Conservation (phyloP, 495 filamentous ascomycete species). For the Pyronema omphalodes region DNA sequence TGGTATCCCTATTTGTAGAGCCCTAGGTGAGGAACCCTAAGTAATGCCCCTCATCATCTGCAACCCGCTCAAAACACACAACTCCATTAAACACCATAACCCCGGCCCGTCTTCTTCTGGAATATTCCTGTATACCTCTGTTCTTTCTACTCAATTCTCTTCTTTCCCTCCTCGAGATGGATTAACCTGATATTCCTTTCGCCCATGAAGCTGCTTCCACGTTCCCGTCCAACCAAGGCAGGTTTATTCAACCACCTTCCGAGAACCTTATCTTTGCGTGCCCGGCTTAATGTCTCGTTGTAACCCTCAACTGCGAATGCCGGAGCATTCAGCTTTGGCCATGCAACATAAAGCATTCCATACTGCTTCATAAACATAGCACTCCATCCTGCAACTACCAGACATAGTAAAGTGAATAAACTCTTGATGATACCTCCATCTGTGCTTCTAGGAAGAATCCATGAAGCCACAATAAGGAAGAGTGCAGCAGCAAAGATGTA, state of each 20-base stretch:
- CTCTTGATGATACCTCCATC: constrained; percentile 41
- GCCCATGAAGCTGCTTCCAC: constrained; percentile 13
- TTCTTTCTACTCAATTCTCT: constrained; percentile 19
- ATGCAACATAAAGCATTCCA: constrained; percentile 91
- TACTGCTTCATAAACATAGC: constrained; percentile 55
- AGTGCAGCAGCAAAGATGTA: constrained; percentile 75
- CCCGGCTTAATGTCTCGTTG: constrained; percentile 59
- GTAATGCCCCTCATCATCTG: too few relatives aligned
- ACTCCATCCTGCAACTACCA: constrained; percentile 47
- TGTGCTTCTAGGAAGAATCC: constrained; percentile 50
- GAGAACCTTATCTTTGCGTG: constrained; percentile 18
- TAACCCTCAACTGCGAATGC: constrained; percentile 72
- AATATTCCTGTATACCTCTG: too few relatives aligned
- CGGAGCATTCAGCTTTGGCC: constrained; percentile 85
- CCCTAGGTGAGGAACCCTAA: too few relatives aligned
- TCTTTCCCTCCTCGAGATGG: constrained; percentile 22
- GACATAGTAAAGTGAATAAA: constrained; percentile 58
- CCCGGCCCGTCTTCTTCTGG: too few relatives aligned
- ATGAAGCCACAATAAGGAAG: constrained; percentile 67
- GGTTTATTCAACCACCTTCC: constrained; percentile 13
- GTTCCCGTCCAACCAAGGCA: constrained; percentile 11
- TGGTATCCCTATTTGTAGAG: too few relatives aligned
- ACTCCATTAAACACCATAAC: too few relatives aligned
- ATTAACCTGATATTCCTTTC: constrained; percentile 20
- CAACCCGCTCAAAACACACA: too few relatives aligned